Base-by-base conservation (phyloP, 2,329 filamentous ascomycete species). In the Penicillium sp. region DNA sequence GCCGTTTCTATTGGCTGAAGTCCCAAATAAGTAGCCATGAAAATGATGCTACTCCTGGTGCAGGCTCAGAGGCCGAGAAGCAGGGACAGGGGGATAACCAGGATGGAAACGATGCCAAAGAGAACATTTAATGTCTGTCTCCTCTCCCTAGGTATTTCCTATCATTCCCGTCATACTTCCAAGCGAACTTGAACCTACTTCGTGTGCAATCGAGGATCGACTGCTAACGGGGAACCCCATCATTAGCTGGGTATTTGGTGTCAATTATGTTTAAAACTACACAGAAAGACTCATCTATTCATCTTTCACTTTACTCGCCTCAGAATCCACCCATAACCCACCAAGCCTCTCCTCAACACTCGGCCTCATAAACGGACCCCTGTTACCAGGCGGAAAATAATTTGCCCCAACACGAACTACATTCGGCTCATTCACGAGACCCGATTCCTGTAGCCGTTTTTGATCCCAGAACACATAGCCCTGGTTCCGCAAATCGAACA, bases 381-480 rank as follows among this genome's bases (percentile, higher is more conserved):
- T 10, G 21, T 43, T 24, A 13, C 38, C 45, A 22, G 17, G 22
- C 13, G 45, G 45, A 2, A 42, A 42, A n/a, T 35, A 48, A 7
- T 48, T 17, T 4, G 24, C 17, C n/a, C 38, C 39, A 8, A 43
- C 8, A 24, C 21, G 12, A n/a, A 48, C 31, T 5, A 31, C 24
- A 15, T 22, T 19, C 3, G 38, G 45, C 13, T 43, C 45, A 35
- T 22, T 17, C 1, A 48, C 38, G 13, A 48, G 32, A 4, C 31
- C 45, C 13, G 45, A 48, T 12, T 31, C 24, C 13, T 22, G 17
- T 6, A 48, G 24, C 6, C 45, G 32, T 2, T 24, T 17, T 17
- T 21, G n/a, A 15, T 48, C 45, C 45, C 39, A 48, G 26, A 48
- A 48, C 13, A 48, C 45, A 43, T 48, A 48, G 1, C 45, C 45